These are phyloP conservation scores for Trichocomaceae sp. DNA, from an alignment of 2,329 filamentous ascomycete genomes.

Conservation along the genomic window DNA sequence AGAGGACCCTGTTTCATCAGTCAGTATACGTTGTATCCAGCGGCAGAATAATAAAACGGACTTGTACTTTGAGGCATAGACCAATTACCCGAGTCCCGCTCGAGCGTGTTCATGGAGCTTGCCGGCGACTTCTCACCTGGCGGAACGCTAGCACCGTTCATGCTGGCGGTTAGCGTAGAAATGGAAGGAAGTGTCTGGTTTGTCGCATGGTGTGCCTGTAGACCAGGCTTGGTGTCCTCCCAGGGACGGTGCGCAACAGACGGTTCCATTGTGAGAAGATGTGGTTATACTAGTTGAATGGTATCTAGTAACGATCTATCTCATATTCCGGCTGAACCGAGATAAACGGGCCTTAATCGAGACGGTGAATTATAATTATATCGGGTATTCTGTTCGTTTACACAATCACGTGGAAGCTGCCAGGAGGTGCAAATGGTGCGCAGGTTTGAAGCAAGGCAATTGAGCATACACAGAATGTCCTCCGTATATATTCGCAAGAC, in stretches of 20 bases:
- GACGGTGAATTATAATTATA: background rate
- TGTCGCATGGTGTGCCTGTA: slow-evolving; percentile 29
- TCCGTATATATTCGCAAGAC: background rate
- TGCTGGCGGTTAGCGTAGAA: slow-evolving; percentile 41
- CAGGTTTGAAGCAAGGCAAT: no score
- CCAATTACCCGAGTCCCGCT: slow-evolving; percentile 55
- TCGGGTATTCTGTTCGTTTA: background rate
- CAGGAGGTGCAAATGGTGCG: no score
- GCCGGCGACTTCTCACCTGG: slow-evolving; percentile 38
- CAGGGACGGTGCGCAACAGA: slow-evolving; percentile 39
- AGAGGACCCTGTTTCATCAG: slow-evolving; percentile 38
- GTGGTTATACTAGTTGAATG: background rate
- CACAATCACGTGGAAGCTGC: background rate
- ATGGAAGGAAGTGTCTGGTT: slow-evolving; percentile 43
- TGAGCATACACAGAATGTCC: slow-evolving; percentile 3
- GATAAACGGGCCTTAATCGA: background rate
- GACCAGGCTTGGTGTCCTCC: slow-evolving; percentile 33
- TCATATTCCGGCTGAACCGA: background rate
- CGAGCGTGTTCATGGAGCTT: slow-evolving; percentile 39
- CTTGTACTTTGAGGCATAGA: slow-evolving; percentile 54
- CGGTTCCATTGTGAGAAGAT: slow-evolving; percentile 30
- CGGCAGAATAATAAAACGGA: slow-evolving; percentile 26
- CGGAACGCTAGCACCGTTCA: slow-evolving; percentile 26
- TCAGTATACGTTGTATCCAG: slow-evolving; percentile 20
- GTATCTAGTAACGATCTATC: background rate